Percentiles rank a stretch among this genome's conserved stretches.
phyloP scores from a whole-genome alignment of 2,329 filamentous ascomycete genomes.

The Calycina marina region DNA sequence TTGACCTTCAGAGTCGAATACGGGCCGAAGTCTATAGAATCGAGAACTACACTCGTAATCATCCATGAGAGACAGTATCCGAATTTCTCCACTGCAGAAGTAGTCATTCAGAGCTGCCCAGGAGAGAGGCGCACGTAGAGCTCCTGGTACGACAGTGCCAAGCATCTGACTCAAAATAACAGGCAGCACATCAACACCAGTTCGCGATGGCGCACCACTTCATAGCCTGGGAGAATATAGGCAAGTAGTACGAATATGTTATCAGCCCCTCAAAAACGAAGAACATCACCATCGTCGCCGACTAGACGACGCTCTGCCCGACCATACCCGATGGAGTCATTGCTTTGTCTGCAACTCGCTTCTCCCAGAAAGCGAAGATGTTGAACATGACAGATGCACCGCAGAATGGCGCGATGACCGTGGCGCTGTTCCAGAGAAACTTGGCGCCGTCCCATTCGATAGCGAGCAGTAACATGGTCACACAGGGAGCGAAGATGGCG shows the following conservation, averaged over 20 bases:
- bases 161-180: slow-evolving; percentile 7
- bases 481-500: slow-evolving; percentile 20
- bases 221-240: slow-evolving; percentile 21
- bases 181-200: slow-evolving; percentile 17
- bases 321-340: slow-evolving; percentile 12
- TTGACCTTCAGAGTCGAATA: slow-evolving; percentile 16
- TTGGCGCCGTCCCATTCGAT: slow-evolving; percentile 21
- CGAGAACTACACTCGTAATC: slow-evolving; percentile 17
- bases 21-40: slow-evolving; percentile 20
- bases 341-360: slow-evolving; percentile 11
- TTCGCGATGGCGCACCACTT: slow-evolving; percentile 8
- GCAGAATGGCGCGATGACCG: slow-evolving; percentile 15
- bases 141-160: slow-evolving; percentile 7
- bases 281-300: slow-evolving; percentile 1
- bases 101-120: neutral
- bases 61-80: slow-evolving; percentile 22
- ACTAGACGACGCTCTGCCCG: slow-evolving; percentile 7
- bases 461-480: slow-evolving; percentile 21
- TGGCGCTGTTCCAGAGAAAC: slow-evolving; percentile 17
- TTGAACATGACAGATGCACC: slow-evolving; percentile 9
- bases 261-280: slow-evolving; percentile 3
- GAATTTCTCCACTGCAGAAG: slow-evolving; percentile 3
- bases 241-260: slow-evolving; percentile 5
- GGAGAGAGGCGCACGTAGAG: slow-evolving; percentile 6
- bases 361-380: slow-evolving; percentile 14